These are phyloP conservation scores for Piedraia hortae DNA, from an alignment of 2,329 filamentous ascomycete species.

Conservation along the genomic window DNA sequence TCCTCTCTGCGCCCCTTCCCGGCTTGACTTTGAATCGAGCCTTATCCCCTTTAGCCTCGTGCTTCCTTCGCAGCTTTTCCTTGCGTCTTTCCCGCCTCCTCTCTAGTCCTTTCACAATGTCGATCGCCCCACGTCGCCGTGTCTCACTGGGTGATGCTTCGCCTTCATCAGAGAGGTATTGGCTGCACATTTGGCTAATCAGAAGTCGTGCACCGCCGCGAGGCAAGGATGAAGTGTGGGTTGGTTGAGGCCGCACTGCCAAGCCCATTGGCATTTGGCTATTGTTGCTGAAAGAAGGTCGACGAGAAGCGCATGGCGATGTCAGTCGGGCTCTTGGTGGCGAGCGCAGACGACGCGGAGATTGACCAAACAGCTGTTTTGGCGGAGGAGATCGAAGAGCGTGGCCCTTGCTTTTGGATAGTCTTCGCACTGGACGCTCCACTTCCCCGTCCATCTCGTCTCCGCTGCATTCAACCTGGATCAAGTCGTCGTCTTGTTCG, in stretches of 20 bases:
- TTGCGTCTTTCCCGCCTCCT: slow-evolving; percentile 76
- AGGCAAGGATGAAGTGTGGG: slow-evolving; percentile 65
- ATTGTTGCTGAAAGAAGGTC: slow-evolving; percentile 21
- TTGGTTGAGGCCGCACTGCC: slow-evolving; percentile 36
- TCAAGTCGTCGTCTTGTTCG: slow-evolving; percentile 41
- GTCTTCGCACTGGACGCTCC: slow-evolving; percentile 2
- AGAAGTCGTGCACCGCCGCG: slow-evolving; percentile 37
- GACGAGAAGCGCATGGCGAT: slow-evolving; percentile 39
- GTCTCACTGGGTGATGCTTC: slow-evolving; percentile 13
- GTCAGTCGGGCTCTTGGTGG: slow-evolving; percentile 17
- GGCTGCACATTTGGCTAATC: slow-evolving; percentile 10
- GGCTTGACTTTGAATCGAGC: slow-evolving; percentile 44
- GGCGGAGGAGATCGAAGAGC: slow-evolving; percentile 25
- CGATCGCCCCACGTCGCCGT: slow-evolving; percentile 59
- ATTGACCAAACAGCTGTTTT: slow-evolving; percentile 36
- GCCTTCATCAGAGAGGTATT: slow-evolving; percentile 13
- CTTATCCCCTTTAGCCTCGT: slow-evolving; percentile 33
- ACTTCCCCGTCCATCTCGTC: slow-evolving; percentile 12
- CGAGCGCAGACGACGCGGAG: slow-evolving; percentile 33
- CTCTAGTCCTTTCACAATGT: slow-evolving; percentile 90
- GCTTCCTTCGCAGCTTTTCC: slow-evolving; percentile 76
- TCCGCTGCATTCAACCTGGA: slow-evolving; percentile 32
- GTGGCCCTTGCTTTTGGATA: slow-evolving; percentile 4
- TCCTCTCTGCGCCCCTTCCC: slow-evolving; percentile 73
- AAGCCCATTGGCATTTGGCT: slow-evolving; percentile 19